Evolutionary conservation across 352 stramenopile species (phyloP), one percentile per base, ranked within the genome.

Genomic region (Globisporangium carolinianum): DNA sequence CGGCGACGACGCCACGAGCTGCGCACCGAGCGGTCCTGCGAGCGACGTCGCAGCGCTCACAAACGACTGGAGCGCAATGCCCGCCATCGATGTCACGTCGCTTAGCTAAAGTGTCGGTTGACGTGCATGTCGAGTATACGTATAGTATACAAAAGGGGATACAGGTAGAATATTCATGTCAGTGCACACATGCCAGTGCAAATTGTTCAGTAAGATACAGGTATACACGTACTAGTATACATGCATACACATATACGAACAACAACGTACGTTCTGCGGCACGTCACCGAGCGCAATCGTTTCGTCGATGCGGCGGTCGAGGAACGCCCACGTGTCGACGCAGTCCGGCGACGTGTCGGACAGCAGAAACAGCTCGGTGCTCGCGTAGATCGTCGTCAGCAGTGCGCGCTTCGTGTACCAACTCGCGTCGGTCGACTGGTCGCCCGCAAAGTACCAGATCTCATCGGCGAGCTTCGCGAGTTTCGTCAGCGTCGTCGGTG

Each of bases 391-490:
- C 11, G 70, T 79, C 46, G 77, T 87, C 36, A 95, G 74, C 39
- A 91, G 62, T 32, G 83, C 83, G 43, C 83, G 83, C 68, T 95
- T 95, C 32, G 83, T 89, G 68, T 94, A 95, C 85, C 85, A 95
- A 17, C 73, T 87, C 57, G 78, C 61, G 62, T 93, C 82, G 37
- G 77, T 91, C 55, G 86, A 92, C 69, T 88, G 76, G 68, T 95
- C 86, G 37, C 86, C 86, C 35, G 81, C 84, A 66, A 87, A 92
- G 67, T 91, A 91, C 86, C 86, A 95, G 58, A 95, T 88, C 59
- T 94, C 84, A 55, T 95, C 86, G 32, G 79, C 70, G 18, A 92
- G 62, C 59, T 78, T 72, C 24, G 72, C 76, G 32, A 95, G 66
- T 62, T 82, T 87, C 58, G 84, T 73, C 47, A 87, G 73, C 39